phyloP scores from a whole-genome alignment of 2,329 filamentous ascomycete species.

The Monilinia laxa region DNA sequence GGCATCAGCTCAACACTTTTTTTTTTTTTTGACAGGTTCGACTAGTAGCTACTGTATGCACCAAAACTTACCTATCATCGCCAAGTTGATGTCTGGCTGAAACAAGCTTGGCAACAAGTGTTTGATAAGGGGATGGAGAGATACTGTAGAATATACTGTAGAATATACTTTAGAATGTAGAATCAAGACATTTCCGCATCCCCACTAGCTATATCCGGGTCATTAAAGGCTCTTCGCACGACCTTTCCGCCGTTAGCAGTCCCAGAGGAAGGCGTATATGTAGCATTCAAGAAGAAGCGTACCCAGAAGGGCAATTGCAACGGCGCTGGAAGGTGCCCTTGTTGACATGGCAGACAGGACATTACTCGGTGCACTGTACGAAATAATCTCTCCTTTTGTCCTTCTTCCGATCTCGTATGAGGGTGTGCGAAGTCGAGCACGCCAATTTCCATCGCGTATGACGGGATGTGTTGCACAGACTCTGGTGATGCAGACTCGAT shows the following conservation, averaged over 20 bases:
- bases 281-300: too few relatives aligned
- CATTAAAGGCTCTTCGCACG: neutral
- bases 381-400: constrained; percentile 2
- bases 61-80: neutral
- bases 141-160: too few relatives aligned
- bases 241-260: neutral
- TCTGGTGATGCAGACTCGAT: neutral
- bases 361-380: neutral
- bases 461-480: constrained; percentile 10
- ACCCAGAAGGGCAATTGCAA: neutral
- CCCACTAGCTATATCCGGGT: neutral
- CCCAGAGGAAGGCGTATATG: neutral
- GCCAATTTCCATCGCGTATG: neutral
- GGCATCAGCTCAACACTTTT: neutral
- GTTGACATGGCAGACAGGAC: neutral
- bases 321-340: constrained; percentile 4
- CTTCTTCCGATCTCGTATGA: neutral
- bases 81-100: neutral
- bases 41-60: neutral
- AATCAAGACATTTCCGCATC: neutral
- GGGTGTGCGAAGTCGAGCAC: neutral
- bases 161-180: neutral
- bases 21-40: neutral
- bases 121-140: neutral
- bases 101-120: neutral